Percentiles rank a stretch among this genome's conserved stretches.
These are phyloP conservation scores for Dactylellina cionopaga DNA, from an alignment of 2,329 filamentous ascomycete genomes.

Conservation along the genomic window DNA sequence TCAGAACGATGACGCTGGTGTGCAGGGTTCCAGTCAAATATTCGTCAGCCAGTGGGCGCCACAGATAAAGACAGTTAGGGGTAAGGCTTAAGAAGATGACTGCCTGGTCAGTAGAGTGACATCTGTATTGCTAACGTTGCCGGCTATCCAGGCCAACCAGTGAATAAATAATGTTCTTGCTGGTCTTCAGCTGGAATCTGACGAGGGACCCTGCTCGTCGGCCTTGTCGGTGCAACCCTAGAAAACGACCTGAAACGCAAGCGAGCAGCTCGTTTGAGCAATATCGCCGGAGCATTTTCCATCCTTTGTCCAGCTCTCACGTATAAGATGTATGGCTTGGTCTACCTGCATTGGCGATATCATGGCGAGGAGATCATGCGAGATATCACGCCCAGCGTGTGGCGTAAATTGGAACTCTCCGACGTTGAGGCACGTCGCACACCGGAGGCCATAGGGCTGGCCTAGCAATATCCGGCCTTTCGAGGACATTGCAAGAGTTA, in stretches of 20 bases:
- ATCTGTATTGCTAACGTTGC: neutral
- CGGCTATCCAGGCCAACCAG: constrained; percentile 1
- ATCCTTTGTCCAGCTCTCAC: too few species aligned
- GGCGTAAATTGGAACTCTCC: too few species aligned
- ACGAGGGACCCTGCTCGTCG: neutral
- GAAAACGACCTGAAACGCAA: constrained; percentile 13
- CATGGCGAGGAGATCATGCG: neutral
- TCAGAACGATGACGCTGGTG: constrained; percentile 12
- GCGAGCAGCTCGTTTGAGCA: constrained; percentile 30
- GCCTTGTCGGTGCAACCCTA: constrained; percentile 11
- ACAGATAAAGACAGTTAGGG: neutral
- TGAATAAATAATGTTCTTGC: neutral
- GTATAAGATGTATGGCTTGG: too few species aligned
- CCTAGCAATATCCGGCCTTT: too few species aligned
- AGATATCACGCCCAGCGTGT: neutral
- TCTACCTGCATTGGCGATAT: neutral
- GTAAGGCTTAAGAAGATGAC: constrained; percentile 22
- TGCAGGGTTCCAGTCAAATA: constrained; percentile 30
- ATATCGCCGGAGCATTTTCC: constrained; percentile 24
- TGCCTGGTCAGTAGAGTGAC: too few species aligned
- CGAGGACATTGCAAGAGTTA: neutral
- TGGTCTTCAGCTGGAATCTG: constrained; percentile 10
- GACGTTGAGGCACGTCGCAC: neutral
- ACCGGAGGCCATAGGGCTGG: constrained; percentile 25
- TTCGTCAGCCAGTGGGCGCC: constrained; percentile 23